These are phyloP conservation scores for Pythium utonaiense DNA, from an alignment of 352 stramenopile species.

Conservation along the genomic window DNA sequence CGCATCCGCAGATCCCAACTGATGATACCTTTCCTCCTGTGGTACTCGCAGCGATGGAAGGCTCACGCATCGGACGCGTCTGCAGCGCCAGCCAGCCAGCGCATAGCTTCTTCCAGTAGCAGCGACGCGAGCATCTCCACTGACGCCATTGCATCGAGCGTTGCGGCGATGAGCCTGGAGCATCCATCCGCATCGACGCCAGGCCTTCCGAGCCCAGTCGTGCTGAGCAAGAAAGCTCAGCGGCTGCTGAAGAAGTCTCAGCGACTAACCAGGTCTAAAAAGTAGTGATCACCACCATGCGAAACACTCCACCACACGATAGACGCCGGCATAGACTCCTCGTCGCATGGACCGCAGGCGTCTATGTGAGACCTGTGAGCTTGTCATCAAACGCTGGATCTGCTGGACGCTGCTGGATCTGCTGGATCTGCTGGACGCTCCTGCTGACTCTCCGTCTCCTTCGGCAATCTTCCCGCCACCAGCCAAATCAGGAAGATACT, in stretches of 20 bases:
- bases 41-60: conserved; percentile 18
- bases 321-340: background rate
- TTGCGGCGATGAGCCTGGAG: conserved; percentile 2
- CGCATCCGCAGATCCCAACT: background rate
- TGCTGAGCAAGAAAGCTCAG: conserved; percentile 27
- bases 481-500: background rate
- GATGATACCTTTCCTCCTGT: too few species aligned
- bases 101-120: conserved; percentile 14
- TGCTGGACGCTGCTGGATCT: background rate
- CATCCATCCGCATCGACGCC: background rate
- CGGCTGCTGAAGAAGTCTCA: conserved; percentile 22
- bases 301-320: too few species aligned
- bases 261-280: conserved; percentile 3
- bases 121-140: background rate
- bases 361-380: too few species aligned
- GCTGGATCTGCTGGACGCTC: background rate
- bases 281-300: too few species aligned
- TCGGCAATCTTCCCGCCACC: background rate
- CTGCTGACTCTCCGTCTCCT: background rate
- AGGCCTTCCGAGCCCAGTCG: background rate
- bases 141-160: background rate
- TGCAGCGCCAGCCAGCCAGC: background rate
- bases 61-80: background rate
- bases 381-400: too few species aligned
- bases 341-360: background rate